Evolutionary conservation across 2,329 filamentous ascomycete genomes (phyloP).

Genomic region (Sporothrix brunneoviolacea): DNA sequence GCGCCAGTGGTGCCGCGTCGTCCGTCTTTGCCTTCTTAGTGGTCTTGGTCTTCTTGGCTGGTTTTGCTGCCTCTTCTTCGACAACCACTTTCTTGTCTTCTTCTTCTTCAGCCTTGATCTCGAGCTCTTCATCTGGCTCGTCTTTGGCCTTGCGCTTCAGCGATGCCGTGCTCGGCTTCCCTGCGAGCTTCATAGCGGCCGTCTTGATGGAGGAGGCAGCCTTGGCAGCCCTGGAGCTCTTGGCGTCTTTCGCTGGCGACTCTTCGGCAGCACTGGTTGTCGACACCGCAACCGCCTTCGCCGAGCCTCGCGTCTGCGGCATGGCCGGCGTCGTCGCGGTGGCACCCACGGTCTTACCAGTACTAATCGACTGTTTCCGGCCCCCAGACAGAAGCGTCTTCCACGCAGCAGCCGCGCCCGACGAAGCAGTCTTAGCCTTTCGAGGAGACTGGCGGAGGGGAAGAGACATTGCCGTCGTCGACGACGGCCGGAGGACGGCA

Average conservation of each 20-base stretch:
- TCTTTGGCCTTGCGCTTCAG: slow-evolving; percentile 14
- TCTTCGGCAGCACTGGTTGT: background rate
- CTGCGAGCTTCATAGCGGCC: background rate
- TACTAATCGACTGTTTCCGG: background rate
- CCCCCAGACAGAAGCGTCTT: slow-evolving; percentile 22
- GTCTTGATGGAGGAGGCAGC: background rate
- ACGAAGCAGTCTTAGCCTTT: background rate
- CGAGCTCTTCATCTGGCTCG: background rate
- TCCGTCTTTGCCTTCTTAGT: slow-evolving; percentile 31
- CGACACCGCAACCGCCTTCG: background rate
- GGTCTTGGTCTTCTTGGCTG: slow-evolving; percentile 39
- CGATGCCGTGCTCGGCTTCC: background rate
- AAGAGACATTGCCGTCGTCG: slow-evolving; percentile 13
- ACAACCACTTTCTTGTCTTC: background rate
- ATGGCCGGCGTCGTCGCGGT: background rate
- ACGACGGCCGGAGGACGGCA: slow-evolving; percentile 1
- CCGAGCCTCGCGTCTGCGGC: background rate
- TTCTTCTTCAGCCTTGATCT: slow-evolving; percentile 18
- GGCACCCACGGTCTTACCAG: background rate
- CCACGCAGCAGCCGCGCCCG: background rate
- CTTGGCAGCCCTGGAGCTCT: background rate
- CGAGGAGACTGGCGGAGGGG: slow-evolving; percentile 14
- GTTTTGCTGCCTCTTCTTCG: background rate
- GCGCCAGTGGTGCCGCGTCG: slow-evolving; percentile 53
- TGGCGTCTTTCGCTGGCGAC: background rate